These are phyloP conservation scores for Trichoderma polysporum DNA, from an alignment of 2,329 filamentous ascomycete species.

Conservation along the genomic window DNA sequence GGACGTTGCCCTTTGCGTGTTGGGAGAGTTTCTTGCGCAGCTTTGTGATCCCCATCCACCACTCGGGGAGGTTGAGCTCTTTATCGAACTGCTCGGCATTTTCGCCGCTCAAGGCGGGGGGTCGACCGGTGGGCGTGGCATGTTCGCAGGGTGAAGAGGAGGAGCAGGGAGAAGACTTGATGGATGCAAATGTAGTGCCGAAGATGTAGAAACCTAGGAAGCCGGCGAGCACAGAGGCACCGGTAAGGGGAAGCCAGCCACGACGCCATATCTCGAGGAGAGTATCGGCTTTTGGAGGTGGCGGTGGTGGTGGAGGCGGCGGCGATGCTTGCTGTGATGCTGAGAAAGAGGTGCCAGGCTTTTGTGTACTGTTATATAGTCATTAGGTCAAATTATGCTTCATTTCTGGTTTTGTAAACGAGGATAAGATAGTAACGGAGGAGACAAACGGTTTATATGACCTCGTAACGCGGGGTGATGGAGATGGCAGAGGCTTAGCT, in stretches of 20 bases:
- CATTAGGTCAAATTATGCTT: neutral
- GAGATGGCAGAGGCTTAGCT: neutral
- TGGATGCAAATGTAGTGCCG: conserved; percentile 38
- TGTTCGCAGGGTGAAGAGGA: conserved; percentile 34
- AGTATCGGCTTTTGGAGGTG: conserved; percentile 32
- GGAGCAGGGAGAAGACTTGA: conserved; percentile 30
- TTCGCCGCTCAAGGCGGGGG: conserved; percentile 45
- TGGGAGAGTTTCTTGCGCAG: conserved; percentile 51
- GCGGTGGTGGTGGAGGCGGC: conserved; percentile 27
- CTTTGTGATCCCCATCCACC: conserved; percentile 54
- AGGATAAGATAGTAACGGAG: neutral
- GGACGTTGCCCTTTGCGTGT: conserved; percentile 54
- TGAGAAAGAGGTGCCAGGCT: conserved; percentile 16
- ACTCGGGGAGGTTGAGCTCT: conserved; percentile 57
- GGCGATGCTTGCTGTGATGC: neutral
- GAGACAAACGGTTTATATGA: conserved; percentile 35
- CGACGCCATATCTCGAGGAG: conserved; percentile 39
- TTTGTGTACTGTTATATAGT: neutral
- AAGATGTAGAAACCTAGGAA: conserved; percentile 50
- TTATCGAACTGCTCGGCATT: conserved; percentile 58
- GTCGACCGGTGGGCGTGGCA: conserved; percentile 47
- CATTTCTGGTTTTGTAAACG: no score
- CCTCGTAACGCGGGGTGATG: conserved; percentile 28
- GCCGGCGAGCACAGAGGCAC: conserved; percentile 46
- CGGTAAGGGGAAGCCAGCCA: conserved; percentile 47